A percentile compares a stretch with the other conserved stretches of the same genome.
phyloP scores from a whole-genome alignment of 2,329 filamentous ascomycete species.

The Colletotrichum gloeosporioides region DNA sequence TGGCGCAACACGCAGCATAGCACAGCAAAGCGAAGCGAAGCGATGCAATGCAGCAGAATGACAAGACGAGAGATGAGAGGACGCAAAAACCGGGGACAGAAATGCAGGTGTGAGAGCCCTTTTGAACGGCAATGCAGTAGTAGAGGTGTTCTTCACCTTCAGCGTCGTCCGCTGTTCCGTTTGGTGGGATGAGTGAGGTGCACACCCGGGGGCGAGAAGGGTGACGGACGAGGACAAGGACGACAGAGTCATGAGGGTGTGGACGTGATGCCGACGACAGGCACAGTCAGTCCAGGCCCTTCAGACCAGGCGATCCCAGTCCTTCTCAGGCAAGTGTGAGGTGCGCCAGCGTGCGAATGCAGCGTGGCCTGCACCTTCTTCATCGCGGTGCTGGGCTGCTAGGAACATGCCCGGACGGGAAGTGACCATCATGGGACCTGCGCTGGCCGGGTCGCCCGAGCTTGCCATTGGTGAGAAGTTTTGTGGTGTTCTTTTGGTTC shows the following conservation, averaged over 20 bases:
- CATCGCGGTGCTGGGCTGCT: not conserved
- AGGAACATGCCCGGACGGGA: constrained; percentile 12
- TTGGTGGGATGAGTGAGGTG: constrained; percentile 13
- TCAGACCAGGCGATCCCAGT: constrained; percentile 4
- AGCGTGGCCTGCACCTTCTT: not conserved
- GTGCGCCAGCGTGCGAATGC: not conserved
- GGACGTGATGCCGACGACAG: constrained; percentile 10
- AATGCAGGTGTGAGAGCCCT: constrained; percentile 11
- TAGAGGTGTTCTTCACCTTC: not conserved
- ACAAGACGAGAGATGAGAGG: not conserved
- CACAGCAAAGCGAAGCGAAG: not conserved
- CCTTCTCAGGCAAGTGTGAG: not conserved
- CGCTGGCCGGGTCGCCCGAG: not conserved
- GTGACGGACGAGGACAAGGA: not conserved
- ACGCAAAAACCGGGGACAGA: not conserved
- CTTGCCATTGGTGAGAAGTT: constrained; percentile 12
- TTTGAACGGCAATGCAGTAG: not conserved
- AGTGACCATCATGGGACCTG: constrained; percentile 12
- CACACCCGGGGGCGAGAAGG: not conserved
- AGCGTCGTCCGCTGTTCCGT: not conserved
- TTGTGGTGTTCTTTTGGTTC: not conserved
- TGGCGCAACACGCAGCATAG: not conserved
- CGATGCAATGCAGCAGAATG: not conserved
- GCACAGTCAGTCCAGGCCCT: constrained; percentile 14
- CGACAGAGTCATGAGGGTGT: constrained; percentile 14